Conservation (phyloP, 73 alveolate genomes). For the Paramecium sonneborni region DNA sequence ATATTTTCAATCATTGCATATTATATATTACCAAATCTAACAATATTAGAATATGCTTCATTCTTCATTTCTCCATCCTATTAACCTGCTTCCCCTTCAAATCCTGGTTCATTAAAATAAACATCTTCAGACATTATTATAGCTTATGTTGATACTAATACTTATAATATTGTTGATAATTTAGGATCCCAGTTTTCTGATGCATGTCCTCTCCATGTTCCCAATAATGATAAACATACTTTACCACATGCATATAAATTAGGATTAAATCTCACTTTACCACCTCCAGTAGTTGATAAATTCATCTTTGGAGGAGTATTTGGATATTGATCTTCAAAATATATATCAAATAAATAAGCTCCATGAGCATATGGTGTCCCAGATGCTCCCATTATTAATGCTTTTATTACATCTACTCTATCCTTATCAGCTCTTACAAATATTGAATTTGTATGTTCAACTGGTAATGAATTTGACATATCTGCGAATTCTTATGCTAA, state of each 20-base stretch:
- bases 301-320: constrained; percentile 78
- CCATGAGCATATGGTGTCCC: constrained; percentile 92
- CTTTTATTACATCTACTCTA: constrained; percentile 82
- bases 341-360: constrained; percentile 79
- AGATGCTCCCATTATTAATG: constrained; percentile 82
- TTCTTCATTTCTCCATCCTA: constrained; percentile 92
- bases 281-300: constrained; percentile 82
- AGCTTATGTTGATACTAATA: constrained; percentile 79
- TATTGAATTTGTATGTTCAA: constrained; percentile 84
- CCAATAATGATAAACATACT: constrained; percentile 83
- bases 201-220: constrained; percentile 86
- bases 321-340: constrained; percentile 80
- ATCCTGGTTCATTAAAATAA: constrained; percentile 84
- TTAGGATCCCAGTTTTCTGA: constrained; percentile 89
- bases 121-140: constrained; percentile 85
- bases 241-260: constrained; percentile 83
- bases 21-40: constrained; percentile 90
- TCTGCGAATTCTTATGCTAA: constrained; percentile 88
- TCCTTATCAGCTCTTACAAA: constrained; percentile 85
- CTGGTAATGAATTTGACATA: constrained; percentile 82
- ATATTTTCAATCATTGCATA: constrained; percentile 96
- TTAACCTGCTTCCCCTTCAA: constrained; percentile 89
- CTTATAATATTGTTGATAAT: constrained; percentile 75
- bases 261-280: constrained; percentile 84
- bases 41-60: constrained; percentile 94